phyloP scores from a whole-genome alignment of 306 rosid genomes.

The Lathyrus tuberosus region DNA sequence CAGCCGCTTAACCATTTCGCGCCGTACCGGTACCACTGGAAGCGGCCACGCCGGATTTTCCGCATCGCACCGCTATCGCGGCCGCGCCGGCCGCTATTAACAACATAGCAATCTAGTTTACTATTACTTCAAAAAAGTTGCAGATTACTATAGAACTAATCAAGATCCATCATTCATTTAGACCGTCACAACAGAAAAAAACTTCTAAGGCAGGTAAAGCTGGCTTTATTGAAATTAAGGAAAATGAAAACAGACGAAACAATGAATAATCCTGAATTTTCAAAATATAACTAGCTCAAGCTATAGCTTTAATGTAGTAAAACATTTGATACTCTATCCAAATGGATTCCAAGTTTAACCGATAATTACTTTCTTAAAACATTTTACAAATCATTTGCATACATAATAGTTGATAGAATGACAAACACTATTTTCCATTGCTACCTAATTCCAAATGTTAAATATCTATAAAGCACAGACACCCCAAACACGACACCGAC shows the following conservation, averaged over 20 bases:
- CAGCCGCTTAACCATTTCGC: no score
- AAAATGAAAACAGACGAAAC: background rate
- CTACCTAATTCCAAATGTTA: background rate
- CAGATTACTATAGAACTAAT: slow-evolving; percentile 14
- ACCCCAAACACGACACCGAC: no score
- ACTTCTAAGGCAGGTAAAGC: background rate
- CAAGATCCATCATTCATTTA: background rate
- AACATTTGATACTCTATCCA: no score
- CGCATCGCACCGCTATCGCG: no score
- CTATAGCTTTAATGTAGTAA: background rate
- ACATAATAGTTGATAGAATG: background rate
- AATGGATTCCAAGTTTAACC: no score
- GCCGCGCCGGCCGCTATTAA: no score
- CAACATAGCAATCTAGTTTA: slow-evolving; percentile 13
- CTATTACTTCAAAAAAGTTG: background rate
- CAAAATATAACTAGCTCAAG: background rate
- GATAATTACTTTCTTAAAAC: no score
- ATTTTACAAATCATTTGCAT: no score
- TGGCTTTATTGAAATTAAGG: background rate
- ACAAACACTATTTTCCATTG: background rate
- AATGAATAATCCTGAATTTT: background rate
- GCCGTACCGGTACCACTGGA: no score
- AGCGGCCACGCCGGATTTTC: no score
- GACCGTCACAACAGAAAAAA: background rate
- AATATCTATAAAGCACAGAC: background rate